Evolutionary conservation across 192 early-diverging fungal species (phyloP), one percentile per base, ranked within the genome.

Genomic region (Dimargaris xerosporica): DNA sequence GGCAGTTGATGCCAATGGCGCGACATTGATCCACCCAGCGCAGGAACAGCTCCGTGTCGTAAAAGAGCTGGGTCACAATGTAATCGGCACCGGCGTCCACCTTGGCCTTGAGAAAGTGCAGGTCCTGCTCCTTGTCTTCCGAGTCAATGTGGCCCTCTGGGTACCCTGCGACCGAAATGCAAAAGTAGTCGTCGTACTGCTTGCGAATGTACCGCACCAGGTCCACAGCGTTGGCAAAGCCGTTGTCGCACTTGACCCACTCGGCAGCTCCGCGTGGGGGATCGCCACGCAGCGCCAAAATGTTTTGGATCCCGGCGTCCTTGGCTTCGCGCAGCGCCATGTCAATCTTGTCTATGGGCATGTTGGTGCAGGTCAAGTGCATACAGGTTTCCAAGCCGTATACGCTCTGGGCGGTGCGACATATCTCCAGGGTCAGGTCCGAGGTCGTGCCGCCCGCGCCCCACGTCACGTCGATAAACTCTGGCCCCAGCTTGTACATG

Each of bases 361-460:
- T 98, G 76, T 96, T 98, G 55, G 95, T 98, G 75, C 95, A 98
- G 21, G 92, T 98, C 77, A 98, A 80, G 70, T 98, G 95, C 95
- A 98, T 96, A 78, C 81, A 87, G 39, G 93, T 89, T 72, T 98
- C 95, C 54, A 96, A 79, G 53, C 95, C 95, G 71, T 91, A 91
- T 5, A 93, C 91, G 58, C 83, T 79, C 75, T 95, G 93, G 23
- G 94, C 87, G 58, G 86, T 95, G 44, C 85, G 74, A 62, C 85
- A 85, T 52, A 96, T 88, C 73, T 98, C 89, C 44, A 88, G 75
- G 23, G 92, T 94, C 43, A 91, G 75, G 46, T 92, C 90, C 31
- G 91, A 86, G 51, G 83, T 82, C 62, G 81, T 82, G 41, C 95
- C 95, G 59, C 95, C 95, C 59, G 92, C 92, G 67, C 87, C 87